phyloP scores from a whole-genome alignment of 1,139 yeast genomes.

The Suhomyces yuchorum region DNA sequence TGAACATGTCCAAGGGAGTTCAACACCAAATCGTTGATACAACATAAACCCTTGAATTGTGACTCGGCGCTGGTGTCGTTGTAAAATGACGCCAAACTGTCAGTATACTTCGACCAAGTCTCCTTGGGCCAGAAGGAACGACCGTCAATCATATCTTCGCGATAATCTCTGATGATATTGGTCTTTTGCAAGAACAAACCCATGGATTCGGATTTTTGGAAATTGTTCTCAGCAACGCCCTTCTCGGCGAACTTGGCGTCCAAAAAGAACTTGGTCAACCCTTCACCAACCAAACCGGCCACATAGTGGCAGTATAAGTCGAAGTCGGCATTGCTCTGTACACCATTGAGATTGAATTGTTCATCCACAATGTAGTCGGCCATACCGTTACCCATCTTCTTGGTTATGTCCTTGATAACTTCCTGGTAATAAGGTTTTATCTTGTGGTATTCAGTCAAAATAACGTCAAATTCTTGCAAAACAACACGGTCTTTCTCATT shows the following conservation, averaged over 20 bases:
- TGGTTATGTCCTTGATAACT: constrained; percentile 74
- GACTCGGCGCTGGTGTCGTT: constrained; percentile 41
- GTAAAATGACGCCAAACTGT: constrained; percentile 60
- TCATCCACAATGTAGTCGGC: constrained; percentile 87
- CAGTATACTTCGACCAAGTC: constrained; percentile 83
- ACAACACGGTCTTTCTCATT: constrained; percentile 82
- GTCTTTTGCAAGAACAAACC: constrained; percentile 94
- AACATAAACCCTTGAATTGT: constrained; percentile 59
- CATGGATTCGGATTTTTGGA: constrained; percentile 77
- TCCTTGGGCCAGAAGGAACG: constrained; percentile 97
- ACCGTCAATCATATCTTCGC: constrained; percentile 90
- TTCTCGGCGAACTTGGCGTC: constrained; percentile 65
- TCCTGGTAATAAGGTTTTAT: constrained; percentile 77
- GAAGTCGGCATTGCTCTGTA: constrained; percentile 75
- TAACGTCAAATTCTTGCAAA: constrained; percentile 64
- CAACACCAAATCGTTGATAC: constrained; percentile 80
- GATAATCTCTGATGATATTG: constrained; percentile 91
- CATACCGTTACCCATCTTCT: constrained; percentile 96
- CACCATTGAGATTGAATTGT: constrained; percentile 76
- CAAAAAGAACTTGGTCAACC: constrained; percentile 78
- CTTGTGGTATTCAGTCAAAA: constrained; percentile 70
- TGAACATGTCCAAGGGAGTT: constrained; percentile 78
- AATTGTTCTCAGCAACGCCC: constrained; percentile 50
- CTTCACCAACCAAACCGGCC: constrained; percentile 98
- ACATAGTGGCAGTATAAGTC: constrained; percentile 94